phyloP scores from a whole-genome alignment of 2,329 filamentous ascomycete genomes.

The Dothideomycetes sp. region DNA sequence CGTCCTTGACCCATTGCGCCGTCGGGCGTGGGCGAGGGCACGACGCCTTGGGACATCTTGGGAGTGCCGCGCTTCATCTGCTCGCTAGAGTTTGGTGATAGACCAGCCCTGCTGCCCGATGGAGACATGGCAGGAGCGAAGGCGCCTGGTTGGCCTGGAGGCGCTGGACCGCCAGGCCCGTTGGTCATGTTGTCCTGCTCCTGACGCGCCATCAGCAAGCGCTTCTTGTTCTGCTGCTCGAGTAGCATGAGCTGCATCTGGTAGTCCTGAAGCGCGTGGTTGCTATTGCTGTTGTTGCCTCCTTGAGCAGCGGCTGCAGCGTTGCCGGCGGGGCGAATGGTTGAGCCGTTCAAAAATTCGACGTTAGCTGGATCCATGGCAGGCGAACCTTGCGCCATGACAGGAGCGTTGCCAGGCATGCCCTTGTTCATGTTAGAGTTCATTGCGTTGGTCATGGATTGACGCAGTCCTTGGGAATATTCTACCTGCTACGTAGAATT shows the following conservation, averaged over 20 bases:
- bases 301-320: conserved; percentile 7
- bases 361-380: conserved; percentile 62
- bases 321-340: conserved; percentile 34
- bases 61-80: conserved; percentile 71
- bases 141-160: conserved; percentile 39
- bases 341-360: conserved; percentile 31
- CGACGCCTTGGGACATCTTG: conserved; percentile 57
- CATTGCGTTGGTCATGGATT: conserved; percentile 72
- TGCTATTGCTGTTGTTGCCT: conserved; percentile 45
- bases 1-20: conserved; percentile 53
- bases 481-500: conserved; percentile 64
- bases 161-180: conserved; percentile 32
- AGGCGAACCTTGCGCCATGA: conserved; percentile 69
- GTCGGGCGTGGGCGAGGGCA: conserved; percentile 63
- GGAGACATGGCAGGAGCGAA: conserved; percentile 50
- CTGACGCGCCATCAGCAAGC: conserved; percentile 71
- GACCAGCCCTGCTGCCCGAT: conserved; percentile 57
- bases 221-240: conserved; percentile 80
- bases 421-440: conserved; percentile 61
- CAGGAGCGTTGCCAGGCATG: conserved; percentile 46
- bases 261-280: conserved; percentile 75
- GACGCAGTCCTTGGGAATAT: conserved; percentile 74
- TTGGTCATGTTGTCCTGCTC: conserved; percentile 59
- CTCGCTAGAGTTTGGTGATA: conserved; percentile 66
- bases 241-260: conserved; percentile 84